phyloP scores from a whole-genome alignment of 495 filamentous ascomycete species.

The Wilcoxina mikolae region DNA sequence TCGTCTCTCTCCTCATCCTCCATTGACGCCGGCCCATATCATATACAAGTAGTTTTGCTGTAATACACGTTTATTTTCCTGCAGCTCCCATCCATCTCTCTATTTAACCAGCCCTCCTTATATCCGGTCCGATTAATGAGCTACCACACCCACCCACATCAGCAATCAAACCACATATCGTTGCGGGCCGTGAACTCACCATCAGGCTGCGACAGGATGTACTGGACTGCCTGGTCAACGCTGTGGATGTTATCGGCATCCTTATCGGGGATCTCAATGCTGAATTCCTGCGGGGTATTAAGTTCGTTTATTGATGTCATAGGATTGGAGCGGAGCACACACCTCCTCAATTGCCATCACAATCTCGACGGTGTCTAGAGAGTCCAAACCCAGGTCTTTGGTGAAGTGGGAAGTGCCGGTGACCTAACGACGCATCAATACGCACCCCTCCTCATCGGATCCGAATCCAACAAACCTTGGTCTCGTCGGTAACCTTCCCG shows the following conservation, averaged over 20 bases:
- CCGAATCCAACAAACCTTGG: constrained; percentile 45
- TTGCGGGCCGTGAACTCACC: constrained; percentile 37
- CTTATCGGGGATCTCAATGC: constrained; percentile 99
- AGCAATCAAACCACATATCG: neutral
- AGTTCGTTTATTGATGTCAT: neutral
- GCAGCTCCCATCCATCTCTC: neutral
- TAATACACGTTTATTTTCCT: constrained; percentile 4
- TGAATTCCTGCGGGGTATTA: constrained; percentile 66
- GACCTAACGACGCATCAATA: constrained; percentile 41
- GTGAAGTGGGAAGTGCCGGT: constrained; percentile 71
- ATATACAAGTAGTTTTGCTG: constrained; percentile 6
- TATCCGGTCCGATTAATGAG: constrained; percentile 2
- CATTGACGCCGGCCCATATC: neutral
- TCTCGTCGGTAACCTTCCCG: constrained; percentile 21
- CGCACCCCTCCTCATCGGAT: neutral
- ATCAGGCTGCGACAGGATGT: constrained; percentile 90
- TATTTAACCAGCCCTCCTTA: constrained; percentile 3
- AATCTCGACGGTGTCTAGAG: constrained; percentile 94
- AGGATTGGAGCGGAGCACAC: constrained; percentile 23
- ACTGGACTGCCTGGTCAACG: constrained; percentile 88
- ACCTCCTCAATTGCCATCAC: constrained; percentile 99
- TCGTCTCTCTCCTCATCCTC: no score
- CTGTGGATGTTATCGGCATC: constrained; percentile 94
- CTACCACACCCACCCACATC: neutral
- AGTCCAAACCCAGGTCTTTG: constrained; percentile 91